Percentiles rank a stretch among this genome's conserved stretches.
These are phyloP conservation scores for Orbilia javanica DNA, from an alignment of 2,329 filamentous ascomycete genomes.

Conservation along the genomic window DNA sequence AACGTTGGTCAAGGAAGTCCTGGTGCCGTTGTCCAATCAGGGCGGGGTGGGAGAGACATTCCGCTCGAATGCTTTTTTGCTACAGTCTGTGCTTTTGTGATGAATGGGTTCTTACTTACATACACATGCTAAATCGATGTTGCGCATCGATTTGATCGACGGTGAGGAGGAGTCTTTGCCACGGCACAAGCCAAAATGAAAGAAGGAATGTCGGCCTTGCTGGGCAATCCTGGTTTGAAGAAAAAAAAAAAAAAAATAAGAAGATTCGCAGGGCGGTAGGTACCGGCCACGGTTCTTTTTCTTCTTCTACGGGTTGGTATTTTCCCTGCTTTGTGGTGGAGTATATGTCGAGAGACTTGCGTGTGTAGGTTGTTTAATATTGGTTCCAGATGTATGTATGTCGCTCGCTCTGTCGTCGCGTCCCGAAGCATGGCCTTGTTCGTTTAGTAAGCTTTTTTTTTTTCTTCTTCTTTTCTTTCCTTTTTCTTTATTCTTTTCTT, in stretches of 20 bases:
- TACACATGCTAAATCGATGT: too few relatives aligned
- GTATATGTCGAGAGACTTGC: not conserved
- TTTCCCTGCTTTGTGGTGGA: not conserved
- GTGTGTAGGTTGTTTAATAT: too few relatives aligned
- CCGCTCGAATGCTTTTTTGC: not conserved
- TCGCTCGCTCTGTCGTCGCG: too few relatives aligned
- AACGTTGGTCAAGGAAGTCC: not conserved
- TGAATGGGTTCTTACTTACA: not conserved
- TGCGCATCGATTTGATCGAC: slow-evolving; percentile 13
- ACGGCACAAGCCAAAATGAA: slow-evolving; percentile 26
- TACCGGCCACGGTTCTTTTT: slow-evolving; percentile 4
- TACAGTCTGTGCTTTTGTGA: not conserved
- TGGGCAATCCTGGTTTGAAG: slow-evolving; percentile 16
- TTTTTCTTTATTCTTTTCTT: too few relatives aligned
- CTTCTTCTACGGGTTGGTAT: not conserved
- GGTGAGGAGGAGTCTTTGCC: not conserved
- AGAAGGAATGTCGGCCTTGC: slow-evolving; percentile 2
- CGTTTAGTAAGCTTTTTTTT: not conserved
- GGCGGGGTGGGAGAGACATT: slow-evolving; percentile 11
- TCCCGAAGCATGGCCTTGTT: not conserved
- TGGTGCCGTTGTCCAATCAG: slow-evolving; percentile 5
- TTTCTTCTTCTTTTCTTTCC: not conserved
- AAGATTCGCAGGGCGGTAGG: slow-evolving; percentile 17
- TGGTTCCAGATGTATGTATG: not conserved
- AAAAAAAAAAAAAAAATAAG: too few relatives aligned